Percentiles rank a stretch among this genome's conserved stretches.
These are phyloP conservation scores for Psilocybe tampanensis DNA, from an alignment of 768 basidiomycete species.

Conservation along the genomic window DNA sequence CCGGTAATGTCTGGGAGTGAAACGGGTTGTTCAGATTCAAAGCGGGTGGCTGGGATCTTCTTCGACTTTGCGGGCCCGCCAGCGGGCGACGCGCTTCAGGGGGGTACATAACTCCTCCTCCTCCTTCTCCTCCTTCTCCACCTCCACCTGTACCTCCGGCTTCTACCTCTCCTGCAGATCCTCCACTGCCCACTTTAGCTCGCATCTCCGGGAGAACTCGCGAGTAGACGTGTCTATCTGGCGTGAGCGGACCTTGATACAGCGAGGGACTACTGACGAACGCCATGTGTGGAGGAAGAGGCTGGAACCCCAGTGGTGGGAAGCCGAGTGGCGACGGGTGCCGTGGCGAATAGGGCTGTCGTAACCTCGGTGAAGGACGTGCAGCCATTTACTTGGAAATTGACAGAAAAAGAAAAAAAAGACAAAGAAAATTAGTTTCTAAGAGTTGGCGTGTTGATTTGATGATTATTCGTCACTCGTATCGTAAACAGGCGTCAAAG, in stretches of 20 bases:
- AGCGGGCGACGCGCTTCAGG: conserved; percentile 25
- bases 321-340: conserved; percentile 22
- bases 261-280: conserved; percentile 12
- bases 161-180: background rate
- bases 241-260: conserved; percentile 10
- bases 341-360: conserved; percentile 23
- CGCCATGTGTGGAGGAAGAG: conserved; percentile 21
- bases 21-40: conserved; percentile 12
- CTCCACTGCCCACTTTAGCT: background rate
- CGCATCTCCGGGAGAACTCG: conserved; percentile 16
- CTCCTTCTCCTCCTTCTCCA: background rate
- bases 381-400: conserved; percentile 13
- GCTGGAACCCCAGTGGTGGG: conserved; percentile 19
- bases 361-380: conserved; percentile 18
- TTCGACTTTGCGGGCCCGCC: conserved; percentile 19
- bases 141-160: background rate
- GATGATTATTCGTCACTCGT: background rate
- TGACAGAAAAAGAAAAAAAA: background rate
- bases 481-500: conserved; percentile 14
- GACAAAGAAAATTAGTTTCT: too few relatives aligned
- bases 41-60: conserved; percentile 13
- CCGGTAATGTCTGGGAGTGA: conserved; percentile 13
- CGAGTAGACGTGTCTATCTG: conserved; percentile 12
- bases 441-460: background rate
- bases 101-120: conserved; percentile 9